Evolutionary conservation across 2,329 filamentous ascomycete species (phyloP).

Genomic region (Grosmannia serpens): DNA sequence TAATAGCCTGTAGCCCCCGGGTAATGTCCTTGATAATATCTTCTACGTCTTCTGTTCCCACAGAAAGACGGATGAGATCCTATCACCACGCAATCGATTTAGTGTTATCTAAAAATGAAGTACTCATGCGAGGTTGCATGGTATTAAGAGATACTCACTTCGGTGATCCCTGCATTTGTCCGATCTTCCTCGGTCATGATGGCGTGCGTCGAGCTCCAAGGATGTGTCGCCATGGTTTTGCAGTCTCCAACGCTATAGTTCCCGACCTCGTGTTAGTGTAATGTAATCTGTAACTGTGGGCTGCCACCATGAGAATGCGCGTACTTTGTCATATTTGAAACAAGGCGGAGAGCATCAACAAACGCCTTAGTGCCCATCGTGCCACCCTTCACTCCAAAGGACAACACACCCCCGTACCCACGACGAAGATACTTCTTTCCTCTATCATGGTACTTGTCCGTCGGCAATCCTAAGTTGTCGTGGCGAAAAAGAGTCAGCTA

Average conservation of each 20-base stretch:
- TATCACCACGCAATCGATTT: conserved; percentile 55
- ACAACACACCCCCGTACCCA: conserved; percentile 82
- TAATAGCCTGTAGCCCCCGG: too few species aligned
- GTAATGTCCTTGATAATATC: too few species aligned
- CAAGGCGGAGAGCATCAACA: conserved; percentile 86
- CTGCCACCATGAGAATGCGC: conserved; percentile 29
- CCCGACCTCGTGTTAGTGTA: too few species aligned
- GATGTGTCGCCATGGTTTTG: conserved; percentile 29
- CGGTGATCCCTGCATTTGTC: too few species aligned
- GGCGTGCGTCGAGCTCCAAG: conserved; percentile 64
- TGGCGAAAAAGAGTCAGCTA: too few species aligned
- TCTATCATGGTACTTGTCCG: too few species aligned
- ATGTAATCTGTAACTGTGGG: too few species aligned
- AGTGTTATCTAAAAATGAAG: conserved; percentile 37
- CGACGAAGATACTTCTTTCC: conserved; percentile 63
- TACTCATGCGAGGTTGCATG: too few species aligned
- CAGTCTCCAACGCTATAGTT: too few species aligned
- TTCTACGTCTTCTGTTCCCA: conserved; percentile 36
- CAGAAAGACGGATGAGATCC: conserved; percentile 86
- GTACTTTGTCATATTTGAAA: conserved; percentile 96
- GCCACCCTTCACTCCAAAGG: conserved; percentile 85
- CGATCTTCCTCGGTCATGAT: conserved; percentile 78
- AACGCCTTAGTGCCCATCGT: conserved; percentile 58
- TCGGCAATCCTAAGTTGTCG: too few species aligned
- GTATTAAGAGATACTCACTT: too few species aligned